These are phyloP conservation scores for Vanrija pseudolonga DNA, from an alignment of 1,284 basidiomycete species.

Conservation along the genomic window DNA sequence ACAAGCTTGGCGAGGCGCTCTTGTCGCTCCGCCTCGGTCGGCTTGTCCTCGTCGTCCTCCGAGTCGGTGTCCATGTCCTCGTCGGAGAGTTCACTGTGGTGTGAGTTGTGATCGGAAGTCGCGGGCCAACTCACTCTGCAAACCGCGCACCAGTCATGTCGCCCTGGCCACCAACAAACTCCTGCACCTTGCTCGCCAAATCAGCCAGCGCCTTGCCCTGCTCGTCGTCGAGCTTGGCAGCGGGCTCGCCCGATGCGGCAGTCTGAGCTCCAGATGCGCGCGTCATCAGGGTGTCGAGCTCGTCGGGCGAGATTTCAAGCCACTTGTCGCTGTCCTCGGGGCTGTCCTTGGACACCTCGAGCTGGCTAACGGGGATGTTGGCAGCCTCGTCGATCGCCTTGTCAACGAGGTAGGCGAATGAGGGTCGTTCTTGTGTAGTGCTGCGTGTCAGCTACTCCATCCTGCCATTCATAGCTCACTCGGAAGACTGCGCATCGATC, in stretches of 20 bases:
- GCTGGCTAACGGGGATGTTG: not conserved
- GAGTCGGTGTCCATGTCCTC: slow-evolving; percentile 44
- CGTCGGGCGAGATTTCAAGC: slow-evolving; percentile 45
- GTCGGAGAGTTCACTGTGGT: slow-evolving; percentile 48
- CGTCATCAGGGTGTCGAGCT: slow-evolving; percentile 45
- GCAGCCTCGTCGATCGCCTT: slow-evolving; percentile 53
- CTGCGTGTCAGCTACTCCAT: slow-evolving; percentile 8
- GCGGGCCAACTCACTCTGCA: slow-evolving; percentile 63
- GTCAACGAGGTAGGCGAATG: slow-evolving; percentile 70
- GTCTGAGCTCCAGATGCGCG: slow-evolving; percentile 29
- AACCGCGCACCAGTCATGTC: slow-evolving; percentile 81
- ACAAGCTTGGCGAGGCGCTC: slow-evolving; percentile 45
- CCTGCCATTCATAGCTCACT: slow-evolving; percentile 54
- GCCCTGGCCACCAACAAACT: slow-evolving; percentile 81
- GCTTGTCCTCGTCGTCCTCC: slow-evolving; percentile 28
- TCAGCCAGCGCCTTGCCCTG: slow-evolving; percentile 67
- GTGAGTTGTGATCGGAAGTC: too few species aligned
- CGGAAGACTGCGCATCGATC: slow-evolving; percentile 59
- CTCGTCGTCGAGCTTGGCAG: slow-evolving; percentile 52
- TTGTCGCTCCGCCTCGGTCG: slow-evolving; percentile 39
- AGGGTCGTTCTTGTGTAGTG: slow-evolving; percentile 55
- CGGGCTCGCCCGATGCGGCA: slow-evolving; percentile 48
- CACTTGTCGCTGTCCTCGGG: slow-evolving; percentile 44
- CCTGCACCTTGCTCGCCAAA: slow-evolving; percentile 76
- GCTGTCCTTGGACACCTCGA: slow-evolving; percentile 14